phyloP scores from a whole-genome alignment of 345 rosid species.

The Nephelium lappaceum region DNA sequence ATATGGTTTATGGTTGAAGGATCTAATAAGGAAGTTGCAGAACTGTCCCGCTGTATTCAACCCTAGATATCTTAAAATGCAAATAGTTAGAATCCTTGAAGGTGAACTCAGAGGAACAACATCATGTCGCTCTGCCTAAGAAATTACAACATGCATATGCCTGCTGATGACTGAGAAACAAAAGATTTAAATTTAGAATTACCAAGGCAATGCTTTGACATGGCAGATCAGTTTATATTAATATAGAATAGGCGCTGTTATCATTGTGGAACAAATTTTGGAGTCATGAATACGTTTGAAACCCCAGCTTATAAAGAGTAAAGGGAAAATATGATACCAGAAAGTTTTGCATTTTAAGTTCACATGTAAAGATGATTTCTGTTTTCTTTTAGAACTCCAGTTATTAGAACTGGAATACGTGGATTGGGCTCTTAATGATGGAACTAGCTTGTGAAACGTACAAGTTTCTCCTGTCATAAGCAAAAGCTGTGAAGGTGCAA shows the following conservation, averaged over 20 bases:
- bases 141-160: not conserved
- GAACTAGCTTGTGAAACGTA: not conserved
- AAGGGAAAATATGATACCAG: not conserved
- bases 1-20: not conserved
- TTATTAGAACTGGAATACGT: not conserved
- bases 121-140: not conserved
- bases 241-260: not conserved
- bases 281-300: constrained; percentile 1
- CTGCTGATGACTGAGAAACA: not conserved
- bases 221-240: not conserved
- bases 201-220: constrained; percentile 1
- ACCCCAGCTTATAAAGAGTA: not conserved
- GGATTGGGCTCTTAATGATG: not conserved
- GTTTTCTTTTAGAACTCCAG: not conserved
- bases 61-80: not conserved
- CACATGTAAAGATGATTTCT: not conserved
- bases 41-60: not conserved
- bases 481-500: not conserved
- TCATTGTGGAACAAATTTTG: not conserved
- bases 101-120: not conserved
- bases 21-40: not conserved
- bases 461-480: not conserved
- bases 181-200: not conserved
- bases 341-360: not conserved
- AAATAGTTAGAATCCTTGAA: not conserved